Evolutionary conservation across 75 land plant species (phyloP).

Genomic region (Selaginella moellendorffii): DNA sequence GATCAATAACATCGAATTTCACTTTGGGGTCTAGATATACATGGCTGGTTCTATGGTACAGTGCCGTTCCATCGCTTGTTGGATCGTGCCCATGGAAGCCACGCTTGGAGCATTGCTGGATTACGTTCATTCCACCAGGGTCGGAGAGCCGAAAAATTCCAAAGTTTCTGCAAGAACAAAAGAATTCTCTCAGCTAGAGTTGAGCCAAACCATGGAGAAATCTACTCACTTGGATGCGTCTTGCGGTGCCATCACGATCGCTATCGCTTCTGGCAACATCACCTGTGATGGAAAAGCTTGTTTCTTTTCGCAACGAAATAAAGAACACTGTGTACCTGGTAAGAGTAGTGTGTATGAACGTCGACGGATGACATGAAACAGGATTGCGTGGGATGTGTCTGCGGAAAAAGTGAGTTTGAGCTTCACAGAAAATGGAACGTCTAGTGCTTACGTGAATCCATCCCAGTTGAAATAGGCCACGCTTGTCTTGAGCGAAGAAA

Average conservation of each 20-base stretch:
- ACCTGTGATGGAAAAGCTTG: not conserved
- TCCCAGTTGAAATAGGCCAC: not conserved
- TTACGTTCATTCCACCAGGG: slow-evolving; percentile 59
- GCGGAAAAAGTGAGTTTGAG: not conserved
- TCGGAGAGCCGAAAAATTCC: slow-evolving; percentile 86
- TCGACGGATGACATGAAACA: slow-evolving; percentile 4
- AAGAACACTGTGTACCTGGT: not conserved
- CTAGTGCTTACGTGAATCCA: slow-evolving; percentile 1
- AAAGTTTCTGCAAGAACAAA: slow-evolving; percentile 36
- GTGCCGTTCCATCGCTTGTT: slow-evolving; percentile 56
- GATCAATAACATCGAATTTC: slow-evolving; percentile 65
- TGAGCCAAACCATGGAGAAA: too few relatives aligned
- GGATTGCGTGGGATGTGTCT: slow-evolving; percentile 5
- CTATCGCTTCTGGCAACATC: not conserved
- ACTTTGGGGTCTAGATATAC: slow-evolving; percentile 54
- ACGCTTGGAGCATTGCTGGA: slow-evolving; percentile 63
- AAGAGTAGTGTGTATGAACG: not conserved
- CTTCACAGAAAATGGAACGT: not conserved
- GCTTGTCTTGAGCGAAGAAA: not conserved
- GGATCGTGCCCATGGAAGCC: slow-evolving; percentile 92
- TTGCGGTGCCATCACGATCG: not conserved
- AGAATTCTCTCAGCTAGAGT: not conserved
- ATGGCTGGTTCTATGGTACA: slow-evolving; percentile 74
- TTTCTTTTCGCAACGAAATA: not conserved
- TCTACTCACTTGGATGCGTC: not conserved